Conservation (phyloP, 2,329 filamentous ascomycete genomes). For the Lecanoromycetidae sp. region DNA sequence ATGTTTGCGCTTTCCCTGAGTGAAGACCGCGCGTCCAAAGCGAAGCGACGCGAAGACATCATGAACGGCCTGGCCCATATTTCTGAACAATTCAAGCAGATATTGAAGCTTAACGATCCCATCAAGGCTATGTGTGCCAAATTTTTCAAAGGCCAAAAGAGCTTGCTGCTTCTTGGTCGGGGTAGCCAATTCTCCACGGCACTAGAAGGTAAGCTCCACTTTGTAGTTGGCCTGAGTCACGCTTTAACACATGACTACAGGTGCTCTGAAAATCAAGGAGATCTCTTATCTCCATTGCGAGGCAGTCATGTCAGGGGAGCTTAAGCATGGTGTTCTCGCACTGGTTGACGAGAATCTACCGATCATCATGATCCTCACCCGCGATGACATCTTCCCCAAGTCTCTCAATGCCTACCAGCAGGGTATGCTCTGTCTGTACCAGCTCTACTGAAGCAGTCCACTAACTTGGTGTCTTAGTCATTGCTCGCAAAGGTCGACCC, state of each 20-base stretch:
- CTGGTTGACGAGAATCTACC: conserved; percentile 96
- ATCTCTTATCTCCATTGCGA: conserved; percentile 99
- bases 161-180: conserved; percentile 79
- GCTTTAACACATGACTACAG: conserved; percentile 24
- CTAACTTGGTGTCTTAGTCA: conserved; percentile 47
- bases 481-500: conserved; percentile 86
- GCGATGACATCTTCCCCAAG: conserved; percentile 92
- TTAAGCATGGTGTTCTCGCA: conserved; percentile 96
- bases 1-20: conserved; percentile 97
- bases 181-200: conserved; percentile 95
- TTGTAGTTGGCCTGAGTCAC: neutral
- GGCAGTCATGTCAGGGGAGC: conserved; percentile 98
- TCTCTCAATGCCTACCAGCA: conserved; percentile 99
- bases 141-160: conserved; percentile 96
- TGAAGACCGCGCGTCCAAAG: conserved; percentile 93
- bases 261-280: conserved; percentile 98
- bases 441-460: neutral
- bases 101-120: conserved; percentile 77
- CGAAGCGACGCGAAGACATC: conserved; percentile 82
- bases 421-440: conserved; percentile 44
- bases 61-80: conserved; percentile 84
- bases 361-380: conserved; percentile 98
- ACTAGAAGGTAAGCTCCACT: conserved; percentile 54
- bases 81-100: conserved; percentile 81
- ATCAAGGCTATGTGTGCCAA: conserved; percentile 92